Conservation (phyloP, 2,329 filamentous ascomycete species). For the Fusarium nodosum region DNA sequence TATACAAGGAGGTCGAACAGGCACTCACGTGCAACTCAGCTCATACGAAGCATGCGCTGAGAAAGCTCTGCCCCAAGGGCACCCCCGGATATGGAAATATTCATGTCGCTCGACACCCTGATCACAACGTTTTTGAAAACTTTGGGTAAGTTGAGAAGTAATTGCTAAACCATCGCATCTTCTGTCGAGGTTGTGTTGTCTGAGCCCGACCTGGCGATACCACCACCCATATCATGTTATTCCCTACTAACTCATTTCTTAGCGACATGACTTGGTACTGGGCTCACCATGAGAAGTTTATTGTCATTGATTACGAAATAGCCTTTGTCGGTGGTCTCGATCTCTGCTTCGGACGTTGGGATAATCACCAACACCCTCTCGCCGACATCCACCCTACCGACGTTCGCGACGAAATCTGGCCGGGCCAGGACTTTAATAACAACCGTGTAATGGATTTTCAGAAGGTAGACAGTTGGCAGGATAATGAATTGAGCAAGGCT, state of each 20-base stretch:
- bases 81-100: conserved; percentile 90
- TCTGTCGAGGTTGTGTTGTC: neutral
- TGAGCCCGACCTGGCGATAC: neutral
- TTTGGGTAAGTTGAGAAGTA: conserved; percentile 65
- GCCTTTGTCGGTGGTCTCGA: conserved; percentile 96
- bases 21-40: conserved; percentile 91
- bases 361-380: conserved; percentile 85
- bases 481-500: conserved; percentile 90
- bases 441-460: conserved; percentile 97
- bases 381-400: conserved; percentile 90
- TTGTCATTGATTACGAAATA: conserved; percentile 90
- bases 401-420: conserved; percentile 86
- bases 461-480: conserved; percentile 84
- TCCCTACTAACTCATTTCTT: neutral
- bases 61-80: conserved; percentile 80
- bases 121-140: conserved; percentile 95
- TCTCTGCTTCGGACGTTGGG: conserved; percentile 96
- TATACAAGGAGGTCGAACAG: conserved; percentile 89
- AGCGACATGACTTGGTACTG: conserved; percentile 87
- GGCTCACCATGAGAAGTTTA: conserved; percentile 98
- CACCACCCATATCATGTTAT: neutral
- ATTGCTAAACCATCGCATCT: neutral
- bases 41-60: conserved; percentile 81
- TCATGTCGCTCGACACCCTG: conserved; percentile 87
- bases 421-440: conserved; percentile 98